Percentiles rank a stretch among this genome's conserved stretches.
phyloP scores from a whole-genome alignment of 768 basidiomycete genomes.

The Lactifluus pinguis region DNA sequence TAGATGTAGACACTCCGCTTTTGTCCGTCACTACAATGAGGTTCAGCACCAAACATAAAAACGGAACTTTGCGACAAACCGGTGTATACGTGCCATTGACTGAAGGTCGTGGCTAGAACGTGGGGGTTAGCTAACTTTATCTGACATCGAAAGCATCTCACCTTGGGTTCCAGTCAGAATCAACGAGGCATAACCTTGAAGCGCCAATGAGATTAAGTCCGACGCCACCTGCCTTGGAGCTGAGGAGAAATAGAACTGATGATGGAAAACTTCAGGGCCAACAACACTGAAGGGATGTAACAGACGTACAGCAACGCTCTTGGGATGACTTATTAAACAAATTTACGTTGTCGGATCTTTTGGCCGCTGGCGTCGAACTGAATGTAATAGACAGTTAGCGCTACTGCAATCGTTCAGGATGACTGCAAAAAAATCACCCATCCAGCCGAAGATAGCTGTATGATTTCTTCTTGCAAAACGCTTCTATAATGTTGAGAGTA shows the following conservation, averaged over 20 bases:
- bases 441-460: constrained; percentile 84
- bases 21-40: constrained; percentile 72
- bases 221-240: constrained; percentile 92
- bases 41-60: constrained; percentile 6
- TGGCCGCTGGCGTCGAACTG: constrained; percentile 67
- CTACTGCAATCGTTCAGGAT: neutral
- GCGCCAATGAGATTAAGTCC: constrained; percentile 91
- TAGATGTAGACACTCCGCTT: constrained; percentile 87
- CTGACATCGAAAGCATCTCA: constrained; percentile 21
- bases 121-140: neutral
- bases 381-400: neutral
- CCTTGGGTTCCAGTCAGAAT: constrained; percentile 95
- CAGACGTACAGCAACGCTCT: constrained; percentile 54
- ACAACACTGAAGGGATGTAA: neutral
- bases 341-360: constrained; percentile 83
- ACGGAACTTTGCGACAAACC: constrained; percentile 36
- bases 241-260: constrained; percentile 81
- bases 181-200: constrained; percentile 77
- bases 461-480: constrained; percentile 62
- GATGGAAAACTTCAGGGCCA: neutral
- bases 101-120: constrained; percentile 76
- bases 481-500: constrained; percentile 87
- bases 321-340: constrained; percentile 75
- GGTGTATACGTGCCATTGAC: constrained; percentile 94
- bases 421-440: constrained; percentile 41